Percentiles rank a stretch among this genome's conserved stretches.
Conservation (phyloP, 2,329 filamentous ascomycete species). For the Fusarium coicis region DNA sequence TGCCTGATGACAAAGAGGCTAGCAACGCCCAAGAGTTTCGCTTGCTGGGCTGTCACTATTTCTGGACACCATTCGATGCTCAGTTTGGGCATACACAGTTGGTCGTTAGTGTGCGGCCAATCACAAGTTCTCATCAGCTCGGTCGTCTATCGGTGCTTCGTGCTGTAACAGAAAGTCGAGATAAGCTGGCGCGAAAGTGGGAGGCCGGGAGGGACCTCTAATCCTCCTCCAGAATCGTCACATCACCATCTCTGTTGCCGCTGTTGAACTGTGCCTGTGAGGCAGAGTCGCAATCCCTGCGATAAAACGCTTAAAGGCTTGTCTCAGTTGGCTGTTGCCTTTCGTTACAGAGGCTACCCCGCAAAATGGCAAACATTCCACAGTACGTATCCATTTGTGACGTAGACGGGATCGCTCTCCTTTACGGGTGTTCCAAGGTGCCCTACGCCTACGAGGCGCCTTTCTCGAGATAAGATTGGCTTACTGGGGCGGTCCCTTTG, state of each 20-base stretch:
- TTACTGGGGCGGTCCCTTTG: slow-evolving; percentile 23
- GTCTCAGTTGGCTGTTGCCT: slow-evolving; percentile 5
- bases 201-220: not conserved
- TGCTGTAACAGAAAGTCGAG: not conserved
- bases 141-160: slow-evolving; percentile 1
- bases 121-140: not conserved
- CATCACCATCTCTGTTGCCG: slow-evolving; percentile 8
- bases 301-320: slow-evolving; percentile 19
- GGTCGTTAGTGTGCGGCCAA: slow-evolving; percentile 15
- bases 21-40: slow-evolving; percentile 2
- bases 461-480: slow-evolving; percentile 25
- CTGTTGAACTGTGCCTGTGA: slow-evolving; percentile 17
- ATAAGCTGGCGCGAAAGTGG: not conserved
- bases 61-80: not conserved
- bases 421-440: slow-evolving; percentile 10
- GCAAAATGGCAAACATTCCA: slow-evolving; percentile 30
- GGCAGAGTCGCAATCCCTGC: slow-evolving; percentile 13
- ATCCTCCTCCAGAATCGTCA: not conserved
- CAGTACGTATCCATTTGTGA: slow-evolving; percentile 24
- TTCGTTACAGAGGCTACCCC: slow-evolving; percentile 28
- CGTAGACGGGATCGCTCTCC: slow-evolving; percentile 26
- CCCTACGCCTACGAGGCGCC: slow-evolving; percentile 19
- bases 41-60: not conserved
- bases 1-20: slow-evolving; percentile 25
- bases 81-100: not conserved